phyloP scores from a whole-genome alignment of 2,329 filamentous ascomycete genomes.

The Aspergillus neoniger region DNA sequence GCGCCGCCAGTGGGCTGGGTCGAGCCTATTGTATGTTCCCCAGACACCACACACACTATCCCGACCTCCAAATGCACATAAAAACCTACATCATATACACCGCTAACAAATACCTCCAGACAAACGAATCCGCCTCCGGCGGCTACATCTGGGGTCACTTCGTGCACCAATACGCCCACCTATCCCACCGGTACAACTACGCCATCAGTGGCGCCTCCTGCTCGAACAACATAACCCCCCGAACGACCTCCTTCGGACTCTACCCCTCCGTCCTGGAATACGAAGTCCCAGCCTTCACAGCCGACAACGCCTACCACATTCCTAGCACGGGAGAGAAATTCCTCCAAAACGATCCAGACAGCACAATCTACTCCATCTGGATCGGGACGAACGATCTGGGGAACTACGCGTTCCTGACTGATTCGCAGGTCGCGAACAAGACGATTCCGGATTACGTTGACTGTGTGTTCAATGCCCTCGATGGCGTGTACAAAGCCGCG shows the following conservation, averaged over 20 bases:
- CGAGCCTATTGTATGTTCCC: conserved; percentile 45
- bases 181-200: conserved; percentile 63
- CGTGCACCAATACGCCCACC: conserved; percentile 58
- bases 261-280: conserved; percentile 67
- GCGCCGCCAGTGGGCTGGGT: conserved; percentile 63
- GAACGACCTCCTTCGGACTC: conserved; percentile 52
- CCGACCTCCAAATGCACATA: neutral
- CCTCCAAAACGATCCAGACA: conserved; percentile 51
- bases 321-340: conserved; percentile 21
- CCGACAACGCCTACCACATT: conserved; percentile 29
- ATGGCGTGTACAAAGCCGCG: conserved; percentile 65
- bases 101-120: conserved; percentile 22
- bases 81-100: neutral
- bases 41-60: too few species aligned
- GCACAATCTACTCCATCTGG: conserved; percentile 75
- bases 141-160: conserved; percentile 70
- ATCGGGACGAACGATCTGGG: conserved; percentile 82
- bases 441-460: conserved; percentile 66
- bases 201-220: conserved; percentile 73
- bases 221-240: conserved; percentile 66
- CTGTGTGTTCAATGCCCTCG: conserved; percentile 67
- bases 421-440: conserved; percentile 61
- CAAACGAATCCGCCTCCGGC: conserved; percentile 61
- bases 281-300: conserved; percentile 52
- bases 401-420: conserved; percentile 64